Percentiles rank a stretch among this genome's conserved stretches.
Conservation (phyloP, 805 yeast genomes). For the Wickerhamiella domercqiae region DNA sequence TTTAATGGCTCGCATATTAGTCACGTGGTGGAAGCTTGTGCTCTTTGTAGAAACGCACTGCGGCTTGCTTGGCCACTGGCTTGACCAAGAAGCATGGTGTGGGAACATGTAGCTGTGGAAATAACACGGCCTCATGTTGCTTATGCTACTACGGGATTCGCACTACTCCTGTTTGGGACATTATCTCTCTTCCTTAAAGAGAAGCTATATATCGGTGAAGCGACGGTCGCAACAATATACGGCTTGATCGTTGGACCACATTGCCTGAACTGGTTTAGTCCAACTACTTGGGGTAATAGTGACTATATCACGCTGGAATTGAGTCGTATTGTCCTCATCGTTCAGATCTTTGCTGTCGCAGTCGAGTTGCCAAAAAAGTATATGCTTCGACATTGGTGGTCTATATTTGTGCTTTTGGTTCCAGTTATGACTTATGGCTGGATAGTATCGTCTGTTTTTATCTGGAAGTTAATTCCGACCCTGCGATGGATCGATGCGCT, state of each 20-base stretch:
- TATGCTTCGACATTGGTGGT: constrained; percentile 69
- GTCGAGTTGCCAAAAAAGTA: constrained; percentile 85
- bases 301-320: constrained; percentile 73
- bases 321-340: constrained; percentile 64
- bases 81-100: constrained; percentile 13
- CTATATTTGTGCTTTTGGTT: constrained; percentile 55
- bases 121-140: constrained; percentile 64
- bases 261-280: constrained; percentile 69
- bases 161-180: constrained; percentile 64
- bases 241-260: constrained; percentile 86
- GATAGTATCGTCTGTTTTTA: constrained; percentile 65
- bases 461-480: constrained; percentile 64
- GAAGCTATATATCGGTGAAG: constrained; percentile 75
- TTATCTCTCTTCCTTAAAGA: constrained; percentile 74
- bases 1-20: too few species aligned
- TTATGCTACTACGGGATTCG: constrained; percentile 75
- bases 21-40: too few species aligned
- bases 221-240: constrained; percentile 71
- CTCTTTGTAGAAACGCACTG: too few species aligned
- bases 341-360: constrained; percentile 87
- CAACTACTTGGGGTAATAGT: constrained; percentile 70
- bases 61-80: too few species aligned
- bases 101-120: constrained; percentile 19
- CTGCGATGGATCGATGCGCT: constrained; percentile 57
- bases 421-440: constrained; percentile 90